phyloP scores from a whole-genome alignment of 163 green algal genomes.

The Volvox carteri region DNA sequence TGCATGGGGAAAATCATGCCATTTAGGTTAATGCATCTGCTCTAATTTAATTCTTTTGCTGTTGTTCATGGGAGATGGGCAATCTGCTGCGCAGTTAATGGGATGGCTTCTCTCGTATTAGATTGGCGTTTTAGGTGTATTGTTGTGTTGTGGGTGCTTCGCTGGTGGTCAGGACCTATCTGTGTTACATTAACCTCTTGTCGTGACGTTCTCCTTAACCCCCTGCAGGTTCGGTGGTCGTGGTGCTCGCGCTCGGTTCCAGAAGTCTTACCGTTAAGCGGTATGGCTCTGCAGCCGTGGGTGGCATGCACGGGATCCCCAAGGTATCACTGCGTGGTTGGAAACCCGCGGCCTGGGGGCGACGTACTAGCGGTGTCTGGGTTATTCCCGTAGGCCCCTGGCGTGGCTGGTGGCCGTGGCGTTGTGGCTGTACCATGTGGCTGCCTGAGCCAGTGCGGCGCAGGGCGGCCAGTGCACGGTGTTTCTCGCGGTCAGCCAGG shows the following conservation, averaged over 20 bases:
- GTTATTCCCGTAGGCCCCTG: neutral
- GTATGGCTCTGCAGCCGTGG: constrained; percentile 1
- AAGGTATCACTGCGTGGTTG: neutral
- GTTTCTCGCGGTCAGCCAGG: neutral
- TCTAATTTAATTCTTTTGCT: no score
- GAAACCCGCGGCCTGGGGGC: constrained; percentile 2
- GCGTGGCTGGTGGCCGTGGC: constrained; percentile 10
- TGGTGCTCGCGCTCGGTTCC: constrained; percentile 94
- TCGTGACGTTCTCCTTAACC: no score
- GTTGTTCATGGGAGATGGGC: no score
- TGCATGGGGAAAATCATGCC: no score
- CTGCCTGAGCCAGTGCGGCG: constrained; percentile 49
- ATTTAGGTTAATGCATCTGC: no score
- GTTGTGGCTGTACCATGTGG: neutral
- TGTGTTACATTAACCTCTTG: no score
- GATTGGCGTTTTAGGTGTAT: no score
- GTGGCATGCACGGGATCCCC: neutral
- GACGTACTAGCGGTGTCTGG: neutral
- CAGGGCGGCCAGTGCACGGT: neutral
- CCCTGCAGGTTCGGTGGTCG: constrained; percentile 91
- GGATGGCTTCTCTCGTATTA: no score
- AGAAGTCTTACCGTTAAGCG: constrained; percentile 98
- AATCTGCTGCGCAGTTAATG: no score
- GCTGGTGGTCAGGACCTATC: no score
- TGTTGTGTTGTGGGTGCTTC: no score